Evolutionary conservation across 2,329 filamentous ascomycete species (phyloP), one percentile per base, ranked within the genome.

Genomic region (Epichloe sp.): DNA sequence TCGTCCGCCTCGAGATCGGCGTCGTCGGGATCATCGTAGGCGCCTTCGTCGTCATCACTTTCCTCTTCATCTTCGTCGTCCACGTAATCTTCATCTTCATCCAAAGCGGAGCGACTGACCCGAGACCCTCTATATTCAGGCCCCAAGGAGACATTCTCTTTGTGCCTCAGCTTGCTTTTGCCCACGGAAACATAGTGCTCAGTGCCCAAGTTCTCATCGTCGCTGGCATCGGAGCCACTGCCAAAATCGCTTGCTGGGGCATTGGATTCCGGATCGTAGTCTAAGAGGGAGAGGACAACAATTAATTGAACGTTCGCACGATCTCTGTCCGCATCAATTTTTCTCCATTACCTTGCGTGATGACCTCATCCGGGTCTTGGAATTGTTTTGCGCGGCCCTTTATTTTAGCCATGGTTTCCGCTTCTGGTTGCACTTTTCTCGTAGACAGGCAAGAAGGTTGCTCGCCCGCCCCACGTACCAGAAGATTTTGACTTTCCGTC

Each of bases 101-200:
- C 75, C 15, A 88, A 70, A 12, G 78, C 80, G 44, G 82, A 72
- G 52, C 90, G 79, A 57, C 82, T 88, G 37, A 96, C 78, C 46
- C 79, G 79, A 17, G 85, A 77, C 11, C 91, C 90, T 55, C 82
- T 76, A 67, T 97, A 97, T 62, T 88, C 79, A 14, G 85, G 82
- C 0, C 89, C 91, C 1, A 96, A 73, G 0, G 79, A 70, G 17
- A 83, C 68, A 23, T 77, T 75, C 36, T 88, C 82, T 52, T 81
- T 81, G 62, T 87, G 83, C 56, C 88, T 82, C 58, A 96, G 72
- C 64, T 86, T 91, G 70, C 85, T 93, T 73, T 90, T 93, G 19
- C 83, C 85, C 35, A 95, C 87, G 49, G 77, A 68, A 43, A 86
- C 78, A 63, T 97, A 97, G 65, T 97, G 91, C 60, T 95, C 91